Percentiles rank a stretch among this genome's conserved stretches.
phyloP scores from a whole-genome alignment of 192 early-diverging fungal species.

The Coemansia sp. region DNA sequence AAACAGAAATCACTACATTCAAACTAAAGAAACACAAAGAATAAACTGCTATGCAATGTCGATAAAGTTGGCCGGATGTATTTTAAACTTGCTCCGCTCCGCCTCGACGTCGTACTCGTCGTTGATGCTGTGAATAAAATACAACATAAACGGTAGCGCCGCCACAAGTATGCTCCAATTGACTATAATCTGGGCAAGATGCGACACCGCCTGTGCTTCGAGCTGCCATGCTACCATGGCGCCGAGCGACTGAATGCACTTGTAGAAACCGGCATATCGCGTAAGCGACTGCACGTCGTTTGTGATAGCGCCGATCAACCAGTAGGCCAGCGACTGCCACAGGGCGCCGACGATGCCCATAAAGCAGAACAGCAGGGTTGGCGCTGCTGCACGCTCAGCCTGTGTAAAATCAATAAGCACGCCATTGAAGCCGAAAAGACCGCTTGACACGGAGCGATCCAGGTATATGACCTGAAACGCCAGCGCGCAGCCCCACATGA shows the following conservation, averaged over 20 bases:
- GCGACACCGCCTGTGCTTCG: slow-evolving; percentile 49
- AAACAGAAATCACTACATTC: not conserved
- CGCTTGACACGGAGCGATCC: not conserved
- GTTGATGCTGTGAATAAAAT: slow-evolving; percentile 45
- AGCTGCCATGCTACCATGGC: slow-evolving; percentile 67
- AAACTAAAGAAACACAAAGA: not conserved
- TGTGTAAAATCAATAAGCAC: slow-evolving; percentile 52
- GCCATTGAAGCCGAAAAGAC: not conserved
- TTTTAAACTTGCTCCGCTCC: slow-evolving; percentile 1
- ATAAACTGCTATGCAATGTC: not conserved
- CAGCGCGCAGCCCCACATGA: slow-evolving; percentile 55
- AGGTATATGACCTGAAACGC: slow-evolving; percentile 58
- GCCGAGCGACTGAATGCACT: slow-evolving; percentile 75
- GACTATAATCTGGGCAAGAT: slow-evolving; percentile 49
- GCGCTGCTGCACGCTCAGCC: slow-evolving; percentile 52
- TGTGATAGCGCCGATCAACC: slow-evolving; percentile 78
- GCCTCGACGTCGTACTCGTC: slow-evolving; percentile 10
- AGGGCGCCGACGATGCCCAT: slow-evolving; percentile 76
- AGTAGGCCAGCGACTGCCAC: slow-evolving; percentile 74
- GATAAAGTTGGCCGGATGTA: slow-evolving; percentile 2
- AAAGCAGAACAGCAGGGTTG: slow-evolving; percentile 63
- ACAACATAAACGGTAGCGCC: slow-evolving; percentile 48
- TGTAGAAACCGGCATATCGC: slow-evolving; percentile 81
- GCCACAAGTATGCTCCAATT: slow-evolving; percentile 51
- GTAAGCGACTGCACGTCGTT: slow-evolving; percentile 68